phyloP scores from a whole-genome alignment of 768 basidiomycete genomes.

The Tylopilus felleus region DNA sequence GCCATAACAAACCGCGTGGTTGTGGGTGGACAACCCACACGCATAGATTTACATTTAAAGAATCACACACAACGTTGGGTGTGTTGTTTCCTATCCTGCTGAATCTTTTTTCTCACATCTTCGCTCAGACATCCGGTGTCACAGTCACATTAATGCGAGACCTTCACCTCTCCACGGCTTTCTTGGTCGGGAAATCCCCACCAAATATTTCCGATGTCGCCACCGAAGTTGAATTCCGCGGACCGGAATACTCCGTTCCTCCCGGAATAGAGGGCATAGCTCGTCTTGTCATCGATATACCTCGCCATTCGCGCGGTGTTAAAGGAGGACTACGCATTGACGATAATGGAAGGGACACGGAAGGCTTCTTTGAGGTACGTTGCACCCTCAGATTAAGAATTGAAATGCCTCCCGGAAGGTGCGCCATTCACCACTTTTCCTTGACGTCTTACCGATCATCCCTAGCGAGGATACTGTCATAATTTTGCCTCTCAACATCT shows the following conservation, averaged over 20 bases:
- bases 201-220: slow-evolving; percentile 61
- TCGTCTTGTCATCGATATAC: slow-evolving; percentile 77
- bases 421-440: slow-evolving; percentile 20
- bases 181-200: slow-evolving; percentile 23
- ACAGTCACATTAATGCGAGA: slow-evolving; percentile 58
- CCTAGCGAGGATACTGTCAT: slow-evolving; percentile 68
- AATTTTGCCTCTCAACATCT: slow-evolving; percentile 58
- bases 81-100: slow-evolving; percentile 6
- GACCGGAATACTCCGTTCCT: slow-evolving; percentile 68
- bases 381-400: slow-evolving; percentile 62
- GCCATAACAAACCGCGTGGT: slow-evolving; percentile 58
- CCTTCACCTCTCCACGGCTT: slow-evolving; percentile 49
- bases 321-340: slow-evolving; percentile 60
- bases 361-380: slow-evolving; percentile 65
- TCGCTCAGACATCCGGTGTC: slow-evolving; percentile 61
- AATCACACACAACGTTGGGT: slow-evolving; percentile 84
- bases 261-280: slow-evolving; percentile 79
- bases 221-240: slow-evolving; percentile 66
- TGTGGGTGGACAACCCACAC: slow-evolving; percentile 66
- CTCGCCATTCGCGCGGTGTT: slow-evolving; percentile 58
- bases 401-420: slow-evolving; percentile 68
- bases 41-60: slow-evolving; percentile 74
- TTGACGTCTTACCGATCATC: slow-evolving; percentile 8
- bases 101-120: slow-evolving; percentile 1
- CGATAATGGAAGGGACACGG: slow-evolving; percentile 41